Conservation (phyloP, 2,329 filamentous ascomycete genomes). For the Corinectria fuckeliana region DNA sequence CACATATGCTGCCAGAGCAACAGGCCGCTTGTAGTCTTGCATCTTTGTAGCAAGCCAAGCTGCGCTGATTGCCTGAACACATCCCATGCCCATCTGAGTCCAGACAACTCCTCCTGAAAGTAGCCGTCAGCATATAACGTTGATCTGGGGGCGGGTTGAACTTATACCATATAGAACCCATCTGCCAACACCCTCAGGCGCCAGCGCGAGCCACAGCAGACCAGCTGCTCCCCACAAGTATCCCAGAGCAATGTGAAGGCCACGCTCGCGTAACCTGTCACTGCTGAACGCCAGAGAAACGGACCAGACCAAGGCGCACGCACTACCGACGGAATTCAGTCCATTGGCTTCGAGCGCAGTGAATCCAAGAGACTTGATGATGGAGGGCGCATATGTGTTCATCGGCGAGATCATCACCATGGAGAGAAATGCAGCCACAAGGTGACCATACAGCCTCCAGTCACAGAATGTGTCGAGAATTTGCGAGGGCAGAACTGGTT, state of each 20-base stretch:
- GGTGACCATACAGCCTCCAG: conserved; percentile 40
- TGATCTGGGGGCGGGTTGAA: no score
- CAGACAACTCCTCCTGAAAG: conserved; percentile 38
- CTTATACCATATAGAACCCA: conserved; percentile 38
- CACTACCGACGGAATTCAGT: conserved; percentile 38
- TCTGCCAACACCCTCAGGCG: conserved; percentile 30
- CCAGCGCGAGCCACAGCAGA: conserved; percentile 38
- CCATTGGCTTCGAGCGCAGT: conserved; percentile 38
- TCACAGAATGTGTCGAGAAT: conserved; percentile 37
- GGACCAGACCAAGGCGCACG: conserved; percentile 37
- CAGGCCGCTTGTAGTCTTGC: conserved; percentile 38
- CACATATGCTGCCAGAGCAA: conserved; percentile 40
- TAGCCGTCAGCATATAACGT: no score
- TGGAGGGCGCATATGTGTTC: conserved; percentile 41
- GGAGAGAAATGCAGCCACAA: conserved; percentile 35
- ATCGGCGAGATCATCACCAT: conserved; percentile 43
- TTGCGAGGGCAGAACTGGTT: conserved; percentile 33
- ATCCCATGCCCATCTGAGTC: conserved; percentile 44
- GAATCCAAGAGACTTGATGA: conserved; percentile 40
- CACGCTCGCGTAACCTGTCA: conserved; percentile 38
- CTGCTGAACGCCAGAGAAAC: conserved; percentile 37
- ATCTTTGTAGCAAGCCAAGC: conserved; percentile 41
- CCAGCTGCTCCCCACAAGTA: conserved; percentile 38
- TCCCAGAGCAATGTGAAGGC: conserved; percentile 37
- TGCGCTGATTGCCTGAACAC: conserved; percentile 40